Conservation (phyloP, 257 asterid species). For the Lavandula angustifolia region DNA sequence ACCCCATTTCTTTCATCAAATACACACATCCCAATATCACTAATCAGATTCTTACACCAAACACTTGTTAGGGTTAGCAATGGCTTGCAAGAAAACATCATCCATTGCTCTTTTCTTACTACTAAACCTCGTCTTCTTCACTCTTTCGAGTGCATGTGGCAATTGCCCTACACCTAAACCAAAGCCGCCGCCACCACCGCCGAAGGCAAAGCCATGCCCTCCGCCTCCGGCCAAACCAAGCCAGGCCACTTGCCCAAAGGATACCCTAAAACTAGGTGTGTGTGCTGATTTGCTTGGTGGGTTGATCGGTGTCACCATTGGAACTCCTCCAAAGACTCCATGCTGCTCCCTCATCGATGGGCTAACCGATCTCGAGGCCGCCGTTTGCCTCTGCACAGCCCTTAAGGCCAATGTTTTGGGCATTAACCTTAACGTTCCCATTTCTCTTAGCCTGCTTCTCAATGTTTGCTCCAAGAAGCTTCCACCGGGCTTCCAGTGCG, state of each 20-base stretch:
- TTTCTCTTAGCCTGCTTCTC: constrained; percentile 54
- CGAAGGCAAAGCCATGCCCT: constrained; percentile 43
- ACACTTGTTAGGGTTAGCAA: constrained; percentile 5
- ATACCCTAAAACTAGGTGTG: constrained; percentile 56
- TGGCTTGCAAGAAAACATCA: constrained; percentile 46
- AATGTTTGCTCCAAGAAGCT: constrained; percentile 51
- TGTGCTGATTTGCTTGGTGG: constrained; percentile 55
- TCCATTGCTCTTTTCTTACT: constrained; percentile 47
- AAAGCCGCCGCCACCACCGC: constrained; percentile 33
- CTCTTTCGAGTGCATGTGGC: constrained; percentile 53
- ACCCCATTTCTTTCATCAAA: constrained; percentile 20
- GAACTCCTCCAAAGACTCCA: constrained; percentile 50
- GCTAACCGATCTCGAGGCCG: constrained; percentile 56
- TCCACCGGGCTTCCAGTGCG: constrained; percentile 54
- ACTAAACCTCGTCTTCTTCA: constrained; percentile 49
- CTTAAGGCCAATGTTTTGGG: constrained; percentile 61
- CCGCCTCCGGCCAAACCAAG: constrained; percentile 3
- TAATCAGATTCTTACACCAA: neutral
- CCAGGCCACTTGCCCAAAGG: constrained; percentile 52
- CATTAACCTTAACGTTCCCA: constrained; percentile 55
- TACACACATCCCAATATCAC: constrained; percentile 30
- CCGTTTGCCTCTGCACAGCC: constrained; percentile 67
- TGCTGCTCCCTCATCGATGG: constrained; percentile 58
- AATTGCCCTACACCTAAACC: constrained; percentile 40
- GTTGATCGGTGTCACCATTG: constrained; percentile 38